Evolutionary conservation across 1,284 basidiomycete species (phyloP).

Genomic region (Athelia psychrophila): DNA sequence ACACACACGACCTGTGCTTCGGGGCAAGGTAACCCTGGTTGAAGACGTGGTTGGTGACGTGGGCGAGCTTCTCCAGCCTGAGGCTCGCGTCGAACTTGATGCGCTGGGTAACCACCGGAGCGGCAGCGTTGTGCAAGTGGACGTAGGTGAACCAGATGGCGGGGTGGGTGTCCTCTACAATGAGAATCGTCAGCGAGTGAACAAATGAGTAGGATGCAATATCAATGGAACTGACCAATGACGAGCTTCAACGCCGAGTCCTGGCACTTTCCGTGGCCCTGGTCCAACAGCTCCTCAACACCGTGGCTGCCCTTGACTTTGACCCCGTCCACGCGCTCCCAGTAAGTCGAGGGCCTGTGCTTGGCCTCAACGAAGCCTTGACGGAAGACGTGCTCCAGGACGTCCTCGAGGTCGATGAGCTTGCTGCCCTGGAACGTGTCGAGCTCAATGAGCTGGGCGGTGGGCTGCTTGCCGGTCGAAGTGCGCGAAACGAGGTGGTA

Average conservation of each 20-base stretch:
- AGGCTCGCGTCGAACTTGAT: slow-evolving; percentile 31
- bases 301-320: slow-evolving; percentile 30
- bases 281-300: slow-evolving; percentile 36
- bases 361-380: slow-evolving; percentile 44
- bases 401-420: slow-evolving; percentile 42
- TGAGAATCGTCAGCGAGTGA: background rate
- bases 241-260: slow-evolving; percentile 40
- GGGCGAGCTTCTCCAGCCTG: slow-evolving; percentile 33
- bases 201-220: background rate
- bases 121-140: slow-evolving; percentile 28
- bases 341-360: slow-evolving; percentile 37
- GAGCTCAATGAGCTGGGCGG: slow-evolving; percentile 45
- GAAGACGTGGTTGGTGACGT: slow-evolving; percentile 46
- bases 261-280: slow-evolving; percentile 37
- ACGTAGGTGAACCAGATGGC: slow-evolving; percentile 43
- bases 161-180: slow-evolving; percentile 34
- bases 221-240: slow-evolving; percentile 31
- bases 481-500: slow-evolving; percentile 43
- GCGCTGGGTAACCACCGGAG: slow-evolving; percentile 34
- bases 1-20: slow-evolving; percentile 32
- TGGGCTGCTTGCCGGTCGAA: slow-evolving; percentile 27
- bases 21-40: slow-evolving; percentile 33
- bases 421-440: slow-evolving; percentile 31
- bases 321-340: slow-evolving; percentile 36
- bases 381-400: slow-evolving; percentile 44